These are phyloP conservation scores for Botrytis porri DNA, from an alignment of 2,329 filamentous ascomycete genomes.

Conservation along the genomic window DNA sequence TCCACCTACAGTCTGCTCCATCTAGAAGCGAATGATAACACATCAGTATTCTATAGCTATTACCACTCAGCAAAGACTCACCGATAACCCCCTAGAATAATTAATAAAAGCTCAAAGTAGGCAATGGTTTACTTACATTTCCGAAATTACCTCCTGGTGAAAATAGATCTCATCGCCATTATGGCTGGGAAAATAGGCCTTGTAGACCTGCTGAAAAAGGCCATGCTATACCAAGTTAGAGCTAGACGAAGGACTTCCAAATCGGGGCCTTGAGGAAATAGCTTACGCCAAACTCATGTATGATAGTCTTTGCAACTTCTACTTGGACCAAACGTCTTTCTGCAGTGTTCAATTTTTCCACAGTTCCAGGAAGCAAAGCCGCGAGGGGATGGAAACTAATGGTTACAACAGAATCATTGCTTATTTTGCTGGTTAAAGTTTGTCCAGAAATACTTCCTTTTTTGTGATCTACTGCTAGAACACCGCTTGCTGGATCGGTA, in stretches of 20 bases:
- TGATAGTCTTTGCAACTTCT: neutral
- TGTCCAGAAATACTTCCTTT: neutral
- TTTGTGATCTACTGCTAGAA: neutral
- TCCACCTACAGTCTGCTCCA: neutral
- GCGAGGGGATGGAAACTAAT: neutral
- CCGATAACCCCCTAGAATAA: neutral
- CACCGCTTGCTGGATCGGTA: neutral
- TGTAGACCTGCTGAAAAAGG: neutral
- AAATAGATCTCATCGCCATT: neutral
- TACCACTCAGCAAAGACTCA: neutral
- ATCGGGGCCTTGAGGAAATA: neutral
- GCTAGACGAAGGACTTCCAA: too few relatives aligned
- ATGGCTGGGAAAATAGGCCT: neutral
- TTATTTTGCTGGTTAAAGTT: neutral
- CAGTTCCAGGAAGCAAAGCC: constrained; percentile 8
- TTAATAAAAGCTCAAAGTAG: neutral
- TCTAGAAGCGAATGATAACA: neutral
- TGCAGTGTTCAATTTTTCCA: constrained; percentile 11
- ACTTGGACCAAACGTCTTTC: neutral
- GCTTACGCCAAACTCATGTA: constrained; percentile 18
- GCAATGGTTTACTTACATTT: neutral
- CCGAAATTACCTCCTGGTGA: neutral
- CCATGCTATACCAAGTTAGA: constrained; percentile 2
- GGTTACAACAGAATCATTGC: neutral
- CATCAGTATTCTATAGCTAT: neutral